phyloP scores from a whole-genome alignment of 352 stramenopile species.

The Globisporangium spiculum region DNA sequence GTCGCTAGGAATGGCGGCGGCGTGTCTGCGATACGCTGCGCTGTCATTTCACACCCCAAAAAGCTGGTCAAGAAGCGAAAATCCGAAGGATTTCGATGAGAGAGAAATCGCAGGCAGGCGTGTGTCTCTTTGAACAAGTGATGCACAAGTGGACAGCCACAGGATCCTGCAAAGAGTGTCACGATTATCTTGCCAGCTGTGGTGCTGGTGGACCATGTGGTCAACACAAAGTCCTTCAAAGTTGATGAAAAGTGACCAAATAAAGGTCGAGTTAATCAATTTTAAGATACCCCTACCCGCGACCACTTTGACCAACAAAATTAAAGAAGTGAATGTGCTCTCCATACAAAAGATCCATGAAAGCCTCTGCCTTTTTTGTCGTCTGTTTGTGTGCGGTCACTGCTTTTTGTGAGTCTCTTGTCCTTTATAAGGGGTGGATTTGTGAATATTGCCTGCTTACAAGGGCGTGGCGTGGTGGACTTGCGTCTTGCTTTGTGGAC shows the following conservation, averaged over 20 bases:
- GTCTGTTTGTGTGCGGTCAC: neutral
- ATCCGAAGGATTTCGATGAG: too few relatives aligned
- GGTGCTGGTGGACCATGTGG: neutral
- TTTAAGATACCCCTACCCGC: neutral
- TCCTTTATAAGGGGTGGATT: neutral
- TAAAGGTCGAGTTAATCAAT: neutral
- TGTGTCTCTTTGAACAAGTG: neutral
- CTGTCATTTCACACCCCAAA: too few relatives aligned
- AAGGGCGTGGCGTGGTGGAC: neutral
- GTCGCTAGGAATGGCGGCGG: too few relatives aligned
- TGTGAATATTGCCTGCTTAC: neutral
- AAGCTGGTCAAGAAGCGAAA: too few relatives aligned
- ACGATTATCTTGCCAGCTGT: neutral
- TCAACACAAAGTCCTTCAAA: neutral
- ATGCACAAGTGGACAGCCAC: neutral
- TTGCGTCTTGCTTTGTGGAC: neutral
- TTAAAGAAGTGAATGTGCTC: neutral
- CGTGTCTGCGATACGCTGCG: too few relatives aligned
- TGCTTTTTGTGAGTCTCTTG: neutral
- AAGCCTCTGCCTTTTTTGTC: neutral
- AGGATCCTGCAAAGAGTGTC: neutral
- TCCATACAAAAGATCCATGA: neutral
- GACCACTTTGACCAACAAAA: neutral
- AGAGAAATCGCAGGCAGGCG: too few relatives aligned
- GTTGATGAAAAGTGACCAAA: neutral